Conservation (phyloP, 2,329 filamentous ascomycete genomes). For the Teratosphaeriaceae sp. region DNA sequence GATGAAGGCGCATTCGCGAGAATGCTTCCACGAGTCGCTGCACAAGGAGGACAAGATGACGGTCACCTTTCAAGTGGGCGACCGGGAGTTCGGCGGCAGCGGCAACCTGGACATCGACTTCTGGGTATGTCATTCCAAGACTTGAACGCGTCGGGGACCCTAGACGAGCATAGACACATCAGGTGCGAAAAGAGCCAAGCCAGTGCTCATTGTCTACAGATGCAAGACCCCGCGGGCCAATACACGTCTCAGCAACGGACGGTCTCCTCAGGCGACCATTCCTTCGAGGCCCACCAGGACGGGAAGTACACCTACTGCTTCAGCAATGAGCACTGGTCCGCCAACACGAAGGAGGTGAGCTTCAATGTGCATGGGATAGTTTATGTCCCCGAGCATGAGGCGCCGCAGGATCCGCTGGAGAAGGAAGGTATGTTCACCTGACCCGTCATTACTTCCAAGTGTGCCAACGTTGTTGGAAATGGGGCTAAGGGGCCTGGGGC, state of each 20-base stretch:
- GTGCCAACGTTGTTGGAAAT: no score
- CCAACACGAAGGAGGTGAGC: constrained; percentile 93
- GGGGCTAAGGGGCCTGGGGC: no score
- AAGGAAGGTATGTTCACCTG: constrained; percentile 60
- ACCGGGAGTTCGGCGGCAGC: constrained; percentile 88
- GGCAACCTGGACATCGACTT: constrained; percentile 97
- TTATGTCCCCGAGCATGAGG: constrained; percentile 85
- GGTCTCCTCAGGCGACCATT: constrained; percentile 86
- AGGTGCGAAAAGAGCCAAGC: not conserved
- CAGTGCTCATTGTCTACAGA: constrained; percentile 39
- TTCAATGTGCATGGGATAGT: constrained; percentile 99
- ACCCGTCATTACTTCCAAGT: not conserved
- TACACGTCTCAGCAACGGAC: constrained; percentile 75
- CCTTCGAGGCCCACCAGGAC: constrained; percentile 77
- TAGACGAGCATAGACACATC: not conserved
- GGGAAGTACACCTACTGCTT: constrained; percentile 97
- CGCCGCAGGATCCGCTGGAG: constrained; percentile 81
- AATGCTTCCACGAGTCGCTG: constrained; percentile 94
- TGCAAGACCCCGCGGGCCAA: constrained; percentile 68
- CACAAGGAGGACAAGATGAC: constrained; percentile 97
- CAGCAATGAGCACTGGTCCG: constrained; percentile 97
- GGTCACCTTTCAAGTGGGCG: constrained; percentile 95
- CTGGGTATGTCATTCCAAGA: constrained; percentile 60
- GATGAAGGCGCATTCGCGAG: constrained; percentile 82
- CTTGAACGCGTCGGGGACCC: not conserved